Conservation (phyloP, 495 filamentous ascomycete genomes). For the Oleoguttula mirabilis region DNA sequence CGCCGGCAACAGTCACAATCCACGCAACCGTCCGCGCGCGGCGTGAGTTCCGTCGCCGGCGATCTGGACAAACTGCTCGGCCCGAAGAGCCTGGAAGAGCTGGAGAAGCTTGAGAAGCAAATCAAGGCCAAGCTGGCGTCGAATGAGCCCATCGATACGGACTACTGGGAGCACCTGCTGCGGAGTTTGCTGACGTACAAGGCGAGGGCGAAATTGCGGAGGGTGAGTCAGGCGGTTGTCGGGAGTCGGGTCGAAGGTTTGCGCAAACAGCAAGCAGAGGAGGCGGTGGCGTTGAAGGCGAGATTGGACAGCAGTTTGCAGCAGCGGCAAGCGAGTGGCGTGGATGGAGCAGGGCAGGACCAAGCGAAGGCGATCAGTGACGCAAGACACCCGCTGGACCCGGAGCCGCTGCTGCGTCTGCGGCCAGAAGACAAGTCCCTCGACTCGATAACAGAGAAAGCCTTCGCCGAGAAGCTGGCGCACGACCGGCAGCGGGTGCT, state of each 20-base stretch:
- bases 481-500: constrained; percentile 51
- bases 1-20: constrained; percentile 55
- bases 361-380: neutral
- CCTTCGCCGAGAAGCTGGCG: constrained; percentile 48
- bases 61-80: constrained; percentile 80
- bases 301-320: neutral
- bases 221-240: constrained; percentile 66
- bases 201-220: constrained; percentile 73
- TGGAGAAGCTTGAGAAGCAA: constrained; percentile 71
- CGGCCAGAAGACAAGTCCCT: constrained; percentile 54
- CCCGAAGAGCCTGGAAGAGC: constrained; percentile 77
- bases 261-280: constrained; percentile 53
- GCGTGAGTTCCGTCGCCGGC: constrained; percentile 65
- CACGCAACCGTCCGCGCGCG: constrained; percentile 51
- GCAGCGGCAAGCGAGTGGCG: neutral
- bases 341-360: neutral
- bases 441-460: constrained; percentile 49
- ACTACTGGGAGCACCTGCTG: constrained; percentile 93
- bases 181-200: constrained; percentile 80
- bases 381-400: constrained; percentile 42
- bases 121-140: constrained; percentile 73
- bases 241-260: neutral
- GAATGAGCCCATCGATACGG: constrained; percentile 84
- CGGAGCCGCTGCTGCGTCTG: constrained; percentile 58
- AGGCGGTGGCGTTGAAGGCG: constrained; percentile 39